These are phyloP conservation scores for Cercospora sesami DNA, from an alignment of 2,329 filamentous ascomycete genomes.

Conservation along the genomic window DNA sequence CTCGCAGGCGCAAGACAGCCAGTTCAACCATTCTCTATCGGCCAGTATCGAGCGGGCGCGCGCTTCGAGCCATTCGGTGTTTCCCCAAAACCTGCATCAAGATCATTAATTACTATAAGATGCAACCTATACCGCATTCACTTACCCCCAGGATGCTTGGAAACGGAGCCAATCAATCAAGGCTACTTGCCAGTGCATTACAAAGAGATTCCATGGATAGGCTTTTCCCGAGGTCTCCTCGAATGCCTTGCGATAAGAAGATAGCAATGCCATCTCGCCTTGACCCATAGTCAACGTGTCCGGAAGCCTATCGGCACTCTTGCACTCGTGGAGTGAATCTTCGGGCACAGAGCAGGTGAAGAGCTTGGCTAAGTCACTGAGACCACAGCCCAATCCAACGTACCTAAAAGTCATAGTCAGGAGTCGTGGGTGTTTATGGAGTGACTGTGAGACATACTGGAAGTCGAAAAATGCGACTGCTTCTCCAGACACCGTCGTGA, in stretches of 20 bases:
- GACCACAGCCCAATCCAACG: conserved; percentile 62
- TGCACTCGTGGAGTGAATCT: conserved; percentile 46
- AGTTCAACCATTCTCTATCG: conserved; percentile 22
- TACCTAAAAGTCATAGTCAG: not conserved
- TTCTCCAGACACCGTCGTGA: conserved; percentile 53
- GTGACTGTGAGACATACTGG: conserved; percentile 51
- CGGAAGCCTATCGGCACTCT: no score
- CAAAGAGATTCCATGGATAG: conserved; percentile 58
- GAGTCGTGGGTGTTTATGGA: not conserved
- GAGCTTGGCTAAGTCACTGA: conserved; percentile 66
- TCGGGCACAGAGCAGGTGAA: conserved; percentile 66
- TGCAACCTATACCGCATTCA: not conserved
- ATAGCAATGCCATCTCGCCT: conserved; percentile 55
- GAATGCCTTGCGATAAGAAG: conserved; percentile 50
- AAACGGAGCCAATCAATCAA: conserved; percentile 65
- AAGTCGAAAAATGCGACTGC: conserved; percentile 67
- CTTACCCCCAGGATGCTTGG: conserved; percentile 39
- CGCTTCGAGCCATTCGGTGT: conserved; percentile 32
- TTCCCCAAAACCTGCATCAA: conserved; percentile 28
- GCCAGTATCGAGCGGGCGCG: conserved; percentile 26
- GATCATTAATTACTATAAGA: not conserved
- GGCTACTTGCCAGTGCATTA: conserved; percentile 65
- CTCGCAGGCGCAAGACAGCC: conserved; percentile 8
- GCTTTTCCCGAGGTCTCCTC: conserved; percentile 36
- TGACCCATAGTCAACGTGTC: conserved; percentile 50